These are phyloP conservation scores for Fraxinus paxiana DNA, from an alignment of 305 asterid genomes.

Conservation along the genomic window DNA sequence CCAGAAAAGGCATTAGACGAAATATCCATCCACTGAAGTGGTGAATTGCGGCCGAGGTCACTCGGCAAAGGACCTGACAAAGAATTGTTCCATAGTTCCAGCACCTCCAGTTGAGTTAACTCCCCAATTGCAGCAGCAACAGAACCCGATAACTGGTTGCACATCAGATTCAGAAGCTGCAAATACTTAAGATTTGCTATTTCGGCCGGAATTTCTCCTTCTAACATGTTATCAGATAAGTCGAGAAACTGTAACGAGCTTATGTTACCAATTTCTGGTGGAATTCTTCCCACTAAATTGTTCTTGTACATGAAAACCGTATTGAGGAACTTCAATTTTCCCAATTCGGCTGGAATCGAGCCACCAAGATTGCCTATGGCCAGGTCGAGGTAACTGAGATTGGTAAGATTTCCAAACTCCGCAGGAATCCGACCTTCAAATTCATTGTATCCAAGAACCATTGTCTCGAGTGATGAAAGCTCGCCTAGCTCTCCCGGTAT, in stretches of 20 bases:
- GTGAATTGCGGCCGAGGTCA: constrained; percentile 61
- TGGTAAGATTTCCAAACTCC: constrained; percentile 65
- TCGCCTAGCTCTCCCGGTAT: constrained; percentile 66
- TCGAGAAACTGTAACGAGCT: constrained; percentile 54
- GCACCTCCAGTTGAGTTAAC: constrained; percentile 45
- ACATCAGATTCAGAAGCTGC: constrained; percentile 69
- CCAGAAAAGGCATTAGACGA: constrained; percentile 72
- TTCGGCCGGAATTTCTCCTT: constrained; percentile 60
- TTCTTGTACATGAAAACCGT: constrained; percentile 73
- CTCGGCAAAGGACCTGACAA: constrained; percentile 61
- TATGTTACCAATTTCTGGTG: constrained; percentile 55
- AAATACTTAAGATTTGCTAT: constrained; percentile 51
- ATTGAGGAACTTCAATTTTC: constrained; percentile 41
- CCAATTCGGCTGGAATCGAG: constrained; percentile 60
- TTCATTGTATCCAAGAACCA: constrained; percentile 67
- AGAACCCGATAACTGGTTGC: constrained; percentile 55
- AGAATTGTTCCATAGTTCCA: constrained; percentile 84
- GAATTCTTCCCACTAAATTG: constrained; percentile 59
- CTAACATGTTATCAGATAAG: constrained; percentile 68
- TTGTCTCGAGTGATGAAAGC: constrained; percentile 55
- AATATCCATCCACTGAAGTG: constrained; percentile 70
- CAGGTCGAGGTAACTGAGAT: constrained; percentile 64
- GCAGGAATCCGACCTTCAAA: constrained; percentile 66
- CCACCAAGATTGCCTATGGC: constrained; percentile 73
- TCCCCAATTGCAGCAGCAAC: constrained; percentile 48